Evolutionary conservation across 768 basidiomycete genomes (phyloP).

Genomic region (Hirschioporus abietinus): DNA sequence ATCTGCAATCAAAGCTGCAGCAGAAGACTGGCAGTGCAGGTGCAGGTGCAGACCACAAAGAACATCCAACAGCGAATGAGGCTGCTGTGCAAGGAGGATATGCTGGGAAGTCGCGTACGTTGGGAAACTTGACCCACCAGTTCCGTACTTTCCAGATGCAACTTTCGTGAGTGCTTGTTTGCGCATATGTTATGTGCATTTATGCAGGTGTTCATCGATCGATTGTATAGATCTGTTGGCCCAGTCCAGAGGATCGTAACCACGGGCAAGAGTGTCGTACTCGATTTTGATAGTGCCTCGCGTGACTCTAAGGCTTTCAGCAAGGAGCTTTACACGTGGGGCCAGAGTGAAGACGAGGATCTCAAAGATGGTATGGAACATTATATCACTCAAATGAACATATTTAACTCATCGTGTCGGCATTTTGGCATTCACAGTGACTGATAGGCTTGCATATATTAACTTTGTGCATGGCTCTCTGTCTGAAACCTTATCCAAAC

Average conservation of each 20-base stretch:
- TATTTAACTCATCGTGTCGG: slow-evolving; percentile 4
- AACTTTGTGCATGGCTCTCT: slow-evolving; percentile 74
- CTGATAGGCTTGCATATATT: slow-evolving; percentile 77
- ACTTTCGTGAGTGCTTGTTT: slow-evolving; percentile 47
- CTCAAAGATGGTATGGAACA: slow-evolving; percentile 61
- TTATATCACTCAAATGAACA: neutral
- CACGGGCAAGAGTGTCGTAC: slow-evolving; percentile 66
- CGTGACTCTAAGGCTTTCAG: slow-evolving; percentile 67
- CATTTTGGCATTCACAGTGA: slow-evolving; percentile 40
- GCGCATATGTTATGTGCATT: slow-evolving; percentile 9
- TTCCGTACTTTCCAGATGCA: slow-evolving; percentile 70
- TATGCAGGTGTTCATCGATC: slow-evolving; percentile 6
- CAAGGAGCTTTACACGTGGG: slow-evolving; percentile 86
- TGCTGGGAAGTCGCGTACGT: slow-evolving; percentile 45
- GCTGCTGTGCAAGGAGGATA: slow-evolving; percentile 27
- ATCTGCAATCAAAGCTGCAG: slow-evolving; percentile 13
- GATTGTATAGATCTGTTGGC: slow-evolving; percentile 39
- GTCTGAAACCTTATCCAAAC: slow-evolving; percentile 50
- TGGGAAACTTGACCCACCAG: slow-evolving; percentile 66
- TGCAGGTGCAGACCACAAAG: slow-evolving; percentile 7
- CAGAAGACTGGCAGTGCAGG: slow-evolving; percentile 5
- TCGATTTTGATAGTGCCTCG: slow-evolving; percentile 64
- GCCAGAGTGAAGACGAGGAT: slow-evolving; percentile 65
- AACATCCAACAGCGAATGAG: slow-evolving; percentile 39
- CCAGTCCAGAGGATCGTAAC: slow-evolving; percentile 80